Evolutionary conservation across 2,329 filamentous ascomycete species (phyloP).

Genomic region (Berkeleyomyces rouxiae): DNA sequence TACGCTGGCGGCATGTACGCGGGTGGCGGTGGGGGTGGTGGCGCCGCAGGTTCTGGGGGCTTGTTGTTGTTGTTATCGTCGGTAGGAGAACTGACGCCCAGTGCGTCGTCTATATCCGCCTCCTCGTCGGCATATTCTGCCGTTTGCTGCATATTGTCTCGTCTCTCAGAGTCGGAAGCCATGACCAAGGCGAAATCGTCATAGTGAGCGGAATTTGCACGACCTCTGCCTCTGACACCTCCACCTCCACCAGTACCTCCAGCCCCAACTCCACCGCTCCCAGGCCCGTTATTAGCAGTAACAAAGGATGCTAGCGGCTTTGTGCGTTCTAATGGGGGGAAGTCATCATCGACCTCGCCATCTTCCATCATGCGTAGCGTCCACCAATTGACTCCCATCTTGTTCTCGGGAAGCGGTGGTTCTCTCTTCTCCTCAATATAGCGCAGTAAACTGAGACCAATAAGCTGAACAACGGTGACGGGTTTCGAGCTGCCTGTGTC

Average conservation of each 20-base stretch:
- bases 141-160: slow-evolving; percentile 51
- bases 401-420: slow-evolving; percentile 45
- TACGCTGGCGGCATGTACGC: slow-evolving; percentile 18
- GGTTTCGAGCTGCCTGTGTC: slow-evolving; percentile 43
- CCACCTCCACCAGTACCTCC: slow-evolving; percentile 45
- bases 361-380: slow-evolving; percentile 71
- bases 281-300: slow-evolving; percentile 55
- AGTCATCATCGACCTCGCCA: slow-evolving; percentile 73
- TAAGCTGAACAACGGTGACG: slow-evolving; percentile 64
- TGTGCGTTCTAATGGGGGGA: slow-evolving; percentile 59
- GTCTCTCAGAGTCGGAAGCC: slow-evolving; percentile 50
- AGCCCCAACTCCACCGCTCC: slow-evolving; percentile 24
- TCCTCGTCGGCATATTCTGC: slow-evolving; percentile 46
- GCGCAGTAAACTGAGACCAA: slow-evolving; percentile 61
- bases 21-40: slow-evolving; percentile 21
- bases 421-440: slow-evolving; percentile 63
- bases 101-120: slow-evolving; percentile 18
- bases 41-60: slow-evolving; percentile 22
- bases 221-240: slow-evolving; percentile 22
- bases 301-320: slow-evolving; percentile 64
- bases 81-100: slow-evolving; percentile 16
- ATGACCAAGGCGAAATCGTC: slow-evolving; percentile 70
- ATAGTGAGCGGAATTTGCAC: slow-evolving; percentile 59
- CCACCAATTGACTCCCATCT: slow-evolving; percentile 68
- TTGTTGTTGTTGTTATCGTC: slow-evolving; percentile 16